Evolutionary conservation across 352 stramenopile species (phyloP).

Genomic region (Globisporangium solare): DNA sequence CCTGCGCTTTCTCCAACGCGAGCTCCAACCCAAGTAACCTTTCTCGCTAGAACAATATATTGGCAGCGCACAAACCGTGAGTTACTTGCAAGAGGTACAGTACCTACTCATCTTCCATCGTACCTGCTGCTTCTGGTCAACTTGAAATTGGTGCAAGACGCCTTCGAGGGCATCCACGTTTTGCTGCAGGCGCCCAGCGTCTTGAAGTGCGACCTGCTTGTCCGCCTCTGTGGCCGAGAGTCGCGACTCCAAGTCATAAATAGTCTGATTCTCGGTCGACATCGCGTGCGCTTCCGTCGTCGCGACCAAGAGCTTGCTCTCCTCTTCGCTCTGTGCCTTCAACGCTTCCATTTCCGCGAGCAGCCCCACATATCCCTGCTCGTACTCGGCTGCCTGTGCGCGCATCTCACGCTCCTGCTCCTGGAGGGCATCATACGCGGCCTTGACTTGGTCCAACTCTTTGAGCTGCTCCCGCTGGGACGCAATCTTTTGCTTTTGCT

Average conservation of each 20-base stretch:
- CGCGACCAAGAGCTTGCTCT: conserved; percentile 42
- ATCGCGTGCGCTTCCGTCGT: conserved; percentile 41
- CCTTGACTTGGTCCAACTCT: conserved; percentile 25
- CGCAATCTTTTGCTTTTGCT: conserved; percentile 31
- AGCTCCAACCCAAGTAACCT: conserved; percentile 40
- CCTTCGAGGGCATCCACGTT: conserved; percentile 53
- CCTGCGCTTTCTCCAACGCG: conserved; percentile 25
- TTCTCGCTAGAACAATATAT: conserved; percentile 27
- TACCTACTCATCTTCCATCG: neutral
- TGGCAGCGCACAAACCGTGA: neutral
- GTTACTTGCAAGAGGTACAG: neutral
- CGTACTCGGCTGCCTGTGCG: conserved; percentile 49
- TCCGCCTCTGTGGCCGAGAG: conserved; percentile 54
- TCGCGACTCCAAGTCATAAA: conserved; percentile 63
- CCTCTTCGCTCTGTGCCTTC: conserved; percentile 40
- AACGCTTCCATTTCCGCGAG: conserved; percentile 44
- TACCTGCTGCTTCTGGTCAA: conserved; percentile 50
- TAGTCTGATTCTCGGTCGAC: conserved; percentile 44
- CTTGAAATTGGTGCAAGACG: conserved; percentile 63
- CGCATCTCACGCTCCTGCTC: conserved; percentile 34
- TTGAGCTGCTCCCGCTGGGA: conserved; percentile 23
- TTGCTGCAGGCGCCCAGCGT: conserved; percentile 46
- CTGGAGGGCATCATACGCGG: conserved; percentile 28
- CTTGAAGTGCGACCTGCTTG: conserved; percentile 51
- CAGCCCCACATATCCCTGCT: conserved; percentile 60